Evolutionary conservation across 768 basidiomycete genomes (phyloP), one percentile per base, ranked within the genome.

Genomic region (Boletus pseudopeckii): DNA sequence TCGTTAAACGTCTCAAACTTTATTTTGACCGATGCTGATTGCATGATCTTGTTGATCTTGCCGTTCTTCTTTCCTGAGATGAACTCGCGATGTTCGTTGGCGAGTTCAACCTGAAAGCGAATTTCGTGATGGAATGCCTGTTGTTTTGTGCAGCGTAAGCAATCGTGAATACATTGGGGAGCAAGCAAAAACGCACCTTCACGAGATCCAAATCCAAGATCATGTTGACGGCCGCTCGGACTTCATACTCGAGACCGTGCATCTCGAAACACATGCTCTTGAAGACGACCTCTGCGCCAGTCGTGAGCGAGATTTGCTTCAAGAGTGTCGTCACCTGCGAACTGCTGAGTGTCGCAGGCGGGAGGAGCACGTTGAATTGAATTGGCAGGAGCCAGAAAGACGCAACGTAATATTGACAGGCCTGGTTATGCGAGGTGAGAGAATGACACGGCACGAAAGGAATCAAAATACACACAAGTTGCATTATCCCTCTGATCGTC

Each of bases 11-110:
- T 96, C 77, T 98, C 96, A 58, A 98, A 98, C 73, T 97, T 97
- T 79, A 99, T 97, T 76, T 97, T 96, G 68, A 95, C 94, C 62
- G 90, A 91, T 30, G 95, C 90, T 13, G 86, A 88, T 72, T 98
- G 94, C 92, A 98, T 98, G 70, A 98, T 97, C 77, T 98, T 98
- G 78, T 98, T 98, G 72, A 98, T 92, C 75, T 99, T 99, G 53
- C 96, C 96, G 65, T 98, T 98, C 80, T 98, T 98, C 79, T 99
- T 99, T 41, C 96, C 96, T 52, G 90, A 91, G 71, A 99, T 97
- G 74, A 98, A 99, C 62, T 99, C 96, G 54, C 95, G 86, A 62
- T 98, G 95, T 69, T 99, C 97, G 69, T 96, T 96, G 40, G 94
- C 89, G 6, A 98, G 82, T 72, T 99, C 97, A 50, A 98, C 92